Evolutionary conservation across 306 rosid species (phyloP).

Genomic region (Medicago arabica): DNA sequence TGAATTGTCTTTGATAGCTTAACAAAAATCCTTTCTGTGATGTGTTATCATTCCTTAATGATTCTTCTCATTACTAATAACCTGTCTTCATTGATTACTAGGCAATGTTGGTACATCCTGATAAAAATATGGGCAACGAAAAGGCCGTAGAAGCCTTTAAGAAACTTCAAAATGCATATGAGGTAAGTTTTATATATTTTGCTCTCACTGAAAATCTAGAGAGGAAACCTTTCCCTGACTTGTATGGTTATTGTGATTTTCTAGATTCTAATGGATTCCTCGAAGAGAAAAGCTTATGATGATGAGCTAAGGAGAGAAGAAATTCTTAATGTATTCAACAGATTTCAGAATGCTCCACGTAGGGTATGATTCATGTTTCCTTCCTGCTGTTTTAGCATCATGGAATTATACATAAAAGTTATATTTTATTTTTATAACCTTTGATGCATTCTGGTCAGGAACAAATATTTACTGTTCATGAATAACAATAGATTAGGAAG

Average conservation of each 20-base stretch:
- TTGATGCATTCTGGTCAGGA: neutral
- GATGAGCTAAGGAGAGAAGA: conserved; percentile 96
- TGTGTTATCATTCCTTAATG: conserved; percentile 37
- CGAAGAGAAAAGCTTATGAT: conserved; percentile 88
- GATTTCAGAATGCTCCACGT: conserved; percentile 69
- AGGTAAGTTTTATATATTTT: conserved; percentile 58
- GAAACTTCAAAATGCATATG: conserved; percentile 99
- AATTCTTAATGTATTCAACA: conserved; percentile 71
- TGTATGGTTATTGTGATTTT: conserved; percentile 40
- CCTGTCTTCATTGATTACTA: conserved; percentile 51
- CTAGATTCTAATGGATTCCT: conserved; percentile 88
- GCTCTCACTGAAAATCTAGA: conserved; percentile 18
- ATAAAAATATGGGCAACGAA: conserved; percentile 98
- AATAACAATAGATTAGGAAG: conserved; percentile 32
- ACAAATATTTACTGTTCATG: conserved; percentile 26
- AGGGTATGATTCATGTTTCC: conserved; percentile 57
- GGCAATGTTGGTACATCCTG: conserved; percentile 99
- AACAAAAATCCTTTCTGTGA: conserved; percentile 27
- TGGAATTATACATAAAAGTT: neutral
- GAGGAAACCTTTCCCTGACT: conserved; percentile 38
- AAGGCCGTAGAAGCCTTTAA: conserved; percentile 98
- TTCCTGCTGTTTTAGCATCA: conserved; percentile 26
- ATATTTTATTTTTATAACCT: neutral
- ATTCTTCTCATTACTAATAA: conserved; percentile 37
- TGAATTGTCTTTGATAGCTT: conserved; percentile 28